Conservation (phyloP, 1,284 basidiomycete genomes). For the Sporisorium scitamineum region DNA sequence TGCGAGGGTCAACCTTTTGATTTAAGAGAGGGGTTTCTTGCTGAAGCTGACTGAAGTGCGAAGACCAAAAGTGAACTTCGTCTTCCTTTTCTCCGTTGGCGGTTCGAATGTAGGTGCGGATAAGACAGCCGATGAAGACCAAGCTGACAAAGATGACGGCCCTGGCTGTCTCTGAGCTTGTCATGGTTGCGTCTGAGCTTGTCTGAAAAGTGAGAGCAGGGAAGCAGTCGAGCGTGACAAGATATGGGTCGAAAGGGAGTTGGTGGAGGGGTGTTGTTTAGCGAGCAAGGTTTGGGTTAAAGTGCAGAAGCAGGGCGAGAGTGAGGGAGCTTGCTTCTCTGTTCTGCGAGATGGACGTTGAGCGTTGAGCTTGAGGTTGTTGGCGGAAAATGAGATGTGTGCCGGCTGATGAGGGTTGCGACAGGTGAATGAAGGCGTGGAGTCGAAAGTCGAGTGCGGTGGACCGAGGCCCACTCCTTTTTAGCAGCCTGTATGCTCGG, state of each 20-base stretch:
- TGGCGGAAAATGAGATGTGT: neutral
- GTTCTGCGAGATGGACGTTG: no score
- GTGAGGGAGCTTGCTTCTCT: no score
- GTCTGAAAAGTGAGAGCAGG: neutral
- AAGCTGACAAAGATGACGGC: constrained; percentile 40
- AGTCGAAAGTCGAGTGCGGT: no score
- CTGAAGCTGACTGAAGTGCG: constrained; percentile 25
- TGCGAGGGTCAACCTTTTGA: neutral
- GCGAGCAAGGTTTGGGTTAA: no score
- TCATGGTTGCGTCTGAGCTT: constrained; percentile 26
- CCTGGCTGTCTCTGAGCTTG: constrained; percentile 36
- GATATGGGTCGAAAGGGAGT: neutral
- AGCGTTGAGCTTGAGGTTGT: neutral
- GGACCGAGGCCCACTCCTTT: no score
- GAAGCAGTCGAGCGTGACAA: neutral
- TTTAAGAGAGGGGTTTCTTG: neutral
- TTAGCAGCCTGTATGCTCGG: neutral
- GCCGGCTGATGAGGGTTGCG: neutral
- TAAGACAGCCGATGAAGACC: constrained; percentile 42
- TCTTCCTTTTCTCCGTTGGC: constrained; percentile 48
- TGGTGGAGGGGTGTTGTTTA: neutral
- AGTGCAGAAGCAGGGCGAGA: no score
- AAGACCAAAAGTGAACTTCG: constrained; percentile 46
- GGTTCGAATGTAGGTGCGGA: constrained; percentile 47
- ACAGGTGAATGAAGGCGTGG: neutral